Base-by-base conservation (phyloP, 2,329 filamentous ascomycete species). In the Periconia sp. region DNA sequence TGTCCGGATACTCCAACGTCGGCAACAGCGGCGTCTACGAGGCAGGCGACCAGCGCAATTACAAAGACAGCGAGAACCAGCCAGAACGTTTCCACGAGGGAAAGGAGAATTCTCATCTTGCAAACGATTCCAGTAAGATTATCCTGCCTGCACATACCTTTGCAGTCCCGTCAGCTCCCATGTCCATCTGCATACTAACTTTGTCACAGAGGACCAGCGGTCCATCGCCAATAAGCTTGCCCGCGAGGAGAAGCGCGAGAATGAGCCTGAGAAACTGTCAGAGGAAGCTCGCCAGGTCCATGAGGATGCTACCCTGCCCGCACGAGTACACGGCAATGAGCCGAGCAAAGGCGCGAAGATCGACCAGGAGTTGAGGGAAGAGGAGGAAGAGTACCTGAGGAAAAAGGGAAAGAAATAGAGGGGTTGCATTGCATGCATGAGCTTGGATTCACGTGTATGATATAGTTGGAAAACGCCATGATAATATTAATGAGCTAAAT, bases 11-110 rank as follows among this genome's bases (percentile, higher is more conserved):
- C 42, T 88, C 86, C 44, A 86, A 77, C 65, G 87, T 92, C 65
- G 89, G 88, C 56, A 78, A 75, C 67, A 61, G 72, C 51, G 68
- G 72, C 48, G 73, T 89, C 66, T 92, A 94, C 73, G 87, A 92
- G 73, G 85, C 79, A 43, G 86, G 84, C 45, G 88, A 94, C 72
- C 88, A 94, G 71, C 80, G 82, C 59, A 89, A 84, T 67, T 66
- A 72, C 49, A 79, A 82, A 49, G 65, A 80, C 46, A 76, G 80
- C 2, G 73, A 79, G 48, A 72, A 78, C 29, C 70, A 78, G 17
- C 74, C 78, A 15, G 74, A 81, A 37, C 78, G 83, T 47, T 94
- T 82, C 74, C 75, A 91, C 48, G 86, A 92, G 74, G 89, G 89
- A 58, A 77, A 86, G 68, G 68, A 78, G 45, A 76, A 88, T 68